Evolutionary conservation across 805 yeast species (phyloP), one percentile per base, ranked within the genome.

Genomic region (Lipomyces orientalis): DNA sequence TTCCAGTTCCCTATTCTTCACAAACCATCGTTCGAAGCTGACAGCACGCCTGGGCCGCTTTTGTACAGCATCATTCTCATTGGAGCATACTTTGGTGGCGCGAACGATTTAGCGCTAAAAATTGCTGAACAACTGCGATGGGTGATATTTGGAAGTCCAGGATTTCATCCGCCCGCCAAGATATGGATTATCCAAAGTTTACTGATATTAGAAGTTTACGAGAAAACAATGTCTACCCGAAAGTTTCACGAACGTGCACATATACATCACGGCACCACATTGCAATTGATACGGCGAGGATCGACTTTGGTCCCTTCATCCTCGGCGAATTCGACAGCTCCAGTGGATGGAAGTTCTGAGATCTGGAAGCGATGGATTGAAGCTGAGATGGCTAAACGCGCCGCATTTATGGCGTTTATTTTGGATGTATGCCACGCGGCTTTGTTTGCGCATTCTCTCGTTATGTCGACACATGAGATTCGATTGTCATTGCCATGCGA

Each of bases 181-280:
- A 80, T 89, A 8, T 91, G 93, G 89, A 85, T 91, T 9, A 81
- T 92, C 59, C 97, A 92, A 76, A 82, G 91, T 72, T 81, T 91
- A 69, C 77, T 90, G 64, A 76, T 92, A 69, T 76, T 92, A n/a
- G 97, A 91, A 75, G 87, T 88, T 79, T 88, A 87, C 75, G 97
- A 91, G 76, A 90, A 91, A 79, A 84, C 89, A 67, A 87, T 89
- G 72, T 81, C 91, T 0, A 84, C 86, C 57, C 80, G 97, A 73
- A 79, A 80, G 54, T 77, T 90, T 73, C 97, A 91, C 76, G 97
- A 91, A 78, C 79, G 97, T 59, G 90, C 91, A 0, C 94, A 89
- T 77, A 80, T 92, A 25, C 97, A 92, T 75, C 97, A 91, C 76
- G 97, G 95, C 4, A 89, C 97, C 0, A 87, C 93, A 0, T 87